These are phyloP conservation scores for Talaromyces verruculosus DNA, from an alignment of 2,329 filamentous ascomycete species.

Conservation along the genomic window DNA sequence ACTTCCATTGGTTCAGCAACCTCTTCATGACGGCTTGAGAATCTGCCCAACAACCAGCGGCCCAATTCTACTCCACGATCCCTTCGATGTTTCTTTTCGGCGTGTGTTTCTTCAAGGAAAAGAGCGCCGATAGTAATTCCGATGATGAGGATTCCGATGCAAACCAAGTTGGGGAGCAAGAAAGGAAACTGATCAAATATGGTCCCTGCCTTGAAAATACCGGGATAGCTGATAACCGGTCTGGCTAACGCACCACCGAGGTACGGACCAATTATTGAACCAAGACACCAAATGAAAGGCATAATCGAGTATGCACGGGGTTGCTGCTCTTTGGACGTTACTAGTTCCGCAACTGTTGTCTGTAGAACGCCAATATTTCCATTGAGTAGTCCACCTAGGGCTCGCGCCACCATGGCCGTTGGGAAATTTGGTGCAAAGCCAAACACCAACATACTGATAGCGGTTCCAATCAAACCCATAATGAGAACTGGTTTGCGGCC, in stretches of 20 bases:
- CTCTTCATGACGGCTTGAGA: constrained; percentile 32
- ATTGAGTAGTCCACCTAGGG: constrained; percentile 86
- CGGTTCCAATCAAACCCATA: constrained; percentile 85
- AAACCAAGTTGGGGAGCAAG: constrained; percentile 87
- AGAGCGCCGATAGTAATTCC: constrained; percentile 77
- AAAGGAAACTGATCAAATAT: constrained; percentile 88
- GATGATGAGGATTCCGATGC: constrained; percentile 71
- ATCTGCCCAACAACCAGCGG: constrained; percentile 59
- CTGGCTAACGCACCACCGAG: constrained; percentile 87
- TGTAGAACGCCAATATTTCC: constrained; percentile 95
- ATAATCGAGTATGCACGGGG: constrained; percentile 94
- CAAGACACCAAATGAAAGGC: constrained; percentile 97
- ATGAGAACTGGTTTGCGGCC: constrained; percentile 91
- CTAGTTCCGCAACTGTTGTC: constrained; percentile 90
- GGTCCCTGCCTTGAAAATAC: constrained; percentile 67
- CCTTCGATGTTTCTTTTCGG: constrained; percentile 70
- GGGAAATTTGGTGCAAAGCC: constrained; percentile 82
- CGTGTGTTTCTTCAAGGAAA: constrained; percentile 93
- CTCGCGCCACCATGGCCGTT: constrained; percentile 81
- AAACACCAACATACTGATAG: constrained; percentile 87
- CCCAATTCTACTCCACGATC: constrained; percentile 78
- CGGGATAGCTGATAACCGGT: constrained; percentile 79
- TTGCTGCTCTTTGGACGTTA: constrained; percentile 91
- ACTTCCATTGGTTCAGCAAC: constrained; percentile 25
- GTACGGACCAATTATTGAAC: constrained; percentile 89